These are phyloP conservation scores for Porodaedalea pini DNA, from an alignment of 1,284 basidiomycete genomes.

Conservation along the genomic window DNA sequence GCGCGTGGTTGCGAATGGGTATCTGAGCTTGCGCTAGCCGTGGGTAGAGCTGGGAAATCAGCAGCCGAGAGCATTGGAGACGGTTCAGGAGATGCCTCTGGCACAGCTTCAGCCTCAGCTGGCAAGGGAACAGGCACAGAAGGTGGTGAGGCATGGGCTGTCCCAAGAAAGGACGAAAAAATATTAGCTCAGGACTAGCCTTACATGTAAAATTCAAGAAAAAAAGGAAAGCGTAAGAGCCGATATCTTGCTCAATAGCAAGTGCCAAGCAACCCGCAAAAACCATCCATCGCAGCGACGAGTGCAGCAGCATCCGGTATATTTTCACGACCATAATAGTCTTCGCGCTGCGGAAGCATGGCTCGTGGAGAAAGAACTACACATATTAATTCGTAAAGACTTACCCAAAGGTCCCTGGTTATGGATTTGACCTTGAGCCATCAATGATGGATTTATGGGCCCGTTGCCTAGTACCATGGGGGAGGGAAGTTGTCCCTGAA, in stretches of 20 bases:
- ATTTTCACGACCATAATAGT: constrained; percentile 14
- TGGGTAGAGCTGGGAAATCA: constrained; percentile 67
- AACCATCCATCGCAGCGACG: not conserved
- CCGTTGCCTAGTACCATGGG: constrained; percentile 4
- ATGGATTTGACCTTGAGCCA: constrained; percentile 8
- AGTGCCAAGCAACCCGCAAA: not conserved
- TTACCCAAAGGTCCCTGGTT: constrained; percentile 17
- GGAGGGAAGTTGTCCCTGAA: constrained; percentile 5
- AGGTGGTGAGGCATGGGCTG: not conserved
- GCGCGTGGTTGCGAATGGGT: constrained; percentile 30
- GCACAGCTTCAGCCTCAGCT: constrained; percentile 40
- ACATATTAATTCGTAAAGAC: constrained; percentile 1
- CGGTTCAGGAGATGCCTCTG: constrained; percentile 45
- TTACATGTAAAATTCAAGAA: constrained; percentile 4
- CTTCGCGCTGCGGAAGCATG: constrained; percentile 72
- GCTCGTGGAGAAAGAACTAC: constrained; percentile 33
- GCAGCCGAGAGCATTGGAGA: constrained; percentile 52
- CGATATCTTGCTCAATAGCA: not conserved
- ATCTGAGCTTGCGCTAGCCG: constrained; percentile 28
- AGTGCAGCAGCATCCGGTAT: not conserved
- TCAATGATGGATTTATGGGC: constrained; percentile 1
- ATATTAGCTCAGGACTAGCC: constrained; percentile 11
- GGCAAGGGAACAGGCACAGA: constrained; percentile 25
- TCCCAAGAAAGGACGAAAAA: constrained; percentile 5
- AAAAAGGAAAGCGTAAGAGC: constrained; percentile 1